A percentile compares a stretch with the other conserved stretches of the same genome.
Evolutionary conservation across 176 grass and related monocot genomes (phyloP).

Genomic region (Rhynchospora tenuis): DNA sequence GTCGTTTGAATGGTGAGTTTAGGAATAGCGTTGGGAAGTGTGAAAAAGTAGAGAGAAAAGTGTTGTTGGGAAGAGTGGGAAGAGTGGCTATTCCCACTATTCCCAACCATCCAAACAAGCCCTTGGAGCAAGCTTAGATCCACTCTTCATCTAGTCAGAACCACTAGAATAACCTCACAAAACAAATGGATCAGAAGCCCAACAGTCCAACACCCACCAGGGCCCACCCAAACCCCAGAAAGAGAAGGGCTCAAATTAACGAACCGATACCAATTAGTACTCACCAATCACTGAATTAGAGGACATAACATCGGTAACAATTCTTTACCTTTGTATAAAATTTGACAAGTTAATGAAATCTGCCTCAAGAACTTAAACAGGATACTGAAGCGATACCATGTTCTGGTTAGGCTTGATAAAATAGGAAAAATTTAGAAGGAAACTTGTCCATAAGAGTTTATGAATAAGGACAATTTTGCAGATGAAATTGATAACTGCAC

Average conservation of each 20-base stretch:
- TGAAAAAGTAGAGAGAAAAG: too few species aligned
- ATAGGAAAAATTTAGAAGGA: constrained; percentile 15
- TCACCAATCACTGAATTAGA: not conserved
- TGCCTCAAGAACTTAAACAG: constrained; percentile 57
- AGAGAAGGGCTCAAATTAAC: too few species aligned
- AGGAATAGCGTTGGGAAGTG: too few species aligned
- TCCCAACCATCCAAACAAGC: too few species aligned
- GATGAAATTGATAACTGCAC: constrained; percentile 19
- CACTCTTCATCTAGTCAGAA: not conserved
- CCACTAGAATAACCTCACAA: not conserved
- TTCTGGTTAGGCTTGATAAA: constrained; percentile 47
- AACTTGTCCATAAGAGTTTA: constrained; percentile 11
- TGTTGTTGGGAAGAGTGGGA: too few species aligned
- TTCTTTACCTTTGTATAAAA: constrained; percentile 72
- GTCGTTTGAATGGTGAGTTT: too few species aligned
- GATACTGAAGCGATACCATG: constrained; percentile 71
- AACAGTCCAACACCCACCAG: not conserved
- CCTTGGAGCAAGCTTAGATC: not conserved
- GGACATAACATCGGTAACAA: not conserved
- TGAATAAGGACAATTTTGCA: constrained; percentile 4
- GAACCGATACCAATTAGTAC: constrained; percentile 10
- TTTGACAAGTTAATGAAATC: constrained; percentile 59
- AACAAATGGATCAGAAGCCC: not conserved
- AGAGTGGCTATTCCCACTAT: too few species aligned
- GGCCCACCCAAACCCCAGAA: too few species aligned